Percentiles rank a stretch among this genome's conserved stretches.
phyloP scores from a whole-genome alignment of 768 basidiomycete species.

The Agrocybe praecox region DNA sequence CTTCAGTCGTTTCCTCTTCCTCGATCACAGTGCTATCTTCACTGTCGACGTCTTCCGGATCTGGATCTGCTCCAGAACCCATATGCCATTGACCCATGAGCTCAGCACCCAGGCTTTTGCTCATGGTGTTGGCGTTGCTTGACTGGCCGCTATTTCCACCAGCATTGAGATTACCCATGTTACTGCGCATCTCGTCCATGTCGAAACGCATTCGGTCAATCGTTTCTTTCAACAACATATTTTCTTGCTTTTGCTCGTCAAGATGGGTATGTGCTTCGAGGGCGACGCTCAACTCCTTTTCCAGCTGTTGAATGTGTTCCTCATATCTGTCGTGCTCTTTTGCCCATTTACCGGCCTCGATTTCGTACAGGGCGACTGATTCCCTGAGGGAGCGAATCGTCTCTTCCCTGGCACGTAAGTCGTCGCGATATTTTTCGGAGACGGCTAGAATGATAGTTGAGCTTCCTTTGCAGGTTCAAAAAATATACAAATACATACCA shows the following conservation, averaged over 20 bases:
- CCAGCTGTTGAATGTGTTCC: slow-evolving; percentile 68
- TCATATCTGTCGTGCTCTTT: slow-evolving; percentile 75
- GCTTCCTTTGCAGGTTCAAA: background rate
- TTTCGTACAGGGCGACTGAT: slow-evolving; percentile 54
- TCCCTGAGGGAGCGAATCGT: slow-evolving; percentile 69
- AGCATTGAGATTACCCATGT: slow-evolving; percentile 33
- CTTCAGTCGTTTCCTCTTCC: slow-evolving; percentile 49
- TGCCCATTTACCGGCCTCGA: slow-evolving; percentile 68
- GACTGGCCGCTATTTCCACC: slow-evolving; percentile 43
- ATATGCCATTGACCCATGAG: slow-evolving; percentile 61
- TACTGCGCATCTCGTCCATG: slow-evolving; percentile 85
- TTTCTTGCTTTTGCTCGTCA: slow-evolving; percentile 95
- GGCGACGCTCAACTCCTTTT: slow-evolving; percentile 69
- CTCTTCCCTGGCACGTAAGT: slow-evolving; percentile 75
- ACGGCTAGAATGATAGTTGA: slow-evolving; percentile 45
- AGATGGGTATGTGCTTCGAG: slow-evolving; percentile 73
- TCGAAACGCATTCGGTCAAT: slow-evolving; percentile 95
- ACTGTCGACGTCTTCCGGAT: slow-evolving; percentile 27
- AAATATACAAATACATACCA: slow-evolving; percentile 45
- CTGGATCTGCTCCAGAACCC: slow-evolving; percentile 35
- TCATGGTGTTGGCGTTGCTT: slow-evolving; percentile 60
- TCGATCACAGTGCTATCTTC: slow-evolving; percentile 33
- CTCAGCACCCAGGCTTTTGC: slow-evolving; percentile 78
- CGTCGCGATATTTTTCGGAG: slow-evolving; percentile 78
- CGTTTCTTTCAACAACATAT: slow-evolving; percentile 90